These are phyloP conservation scores for Globisporangium spiculum DNA, from an alignment of 352 stramenopile species.

Conservation along the genomic window DNA sequence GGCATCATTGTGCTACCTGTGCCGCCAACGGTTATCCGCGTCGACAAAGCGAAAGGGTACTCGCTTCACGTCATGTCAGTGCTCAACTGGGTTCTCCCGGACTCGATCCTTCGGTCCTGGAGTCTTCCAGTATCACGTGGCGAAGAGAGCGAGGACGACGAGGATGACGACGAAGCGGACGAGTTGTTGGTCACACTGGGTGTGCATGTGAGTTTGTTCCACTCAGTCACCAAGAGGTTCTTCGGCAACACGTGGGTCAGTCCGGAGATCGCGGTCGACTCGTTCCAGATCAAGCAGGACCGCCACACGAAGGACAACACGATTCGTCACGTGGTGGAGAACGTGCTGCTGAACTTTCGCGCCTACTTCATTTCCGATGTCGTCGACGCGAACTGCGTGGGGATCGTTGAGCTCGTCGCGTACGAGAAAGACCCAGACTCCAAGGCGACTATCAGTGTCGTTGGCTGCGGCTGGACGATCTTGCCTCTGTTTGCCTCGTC, in stretches of 20 bases:
- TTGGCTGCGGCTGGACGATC: conserved; percentile 92
- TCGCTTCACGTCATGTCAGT: conserved; percentile 66
- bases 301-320: conserved; percentile 41
- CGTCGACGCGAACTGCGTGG: conserved; percentile 88
- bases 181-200: conserved; percentile 61
- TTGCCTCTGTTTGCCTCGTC: conserved; percentile 81
- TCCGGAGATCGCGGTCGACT: conserved; percentile 54
- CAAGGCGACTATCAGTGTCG: conserved; percentile 60
- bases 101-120: conserved; percentile 32
- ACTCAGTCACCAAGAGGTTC: conserved; percentile 80
- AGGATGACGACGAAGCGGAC: conserved; percentile 41
- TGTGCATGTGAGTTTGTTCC: conserved; percentile 89
- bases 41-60: conserved; percentile 61
- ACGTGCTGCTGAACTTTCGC: conserved; percentile 56
- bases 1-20: conserved; percentile 62
- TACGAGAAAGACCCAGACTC: conserved; percentile 83
- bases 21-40: conserved; percentile 41
- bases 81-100: conserved; percentile 63
- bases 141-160: conserved; percentile 25
- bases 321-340: conserved; percentile 51
- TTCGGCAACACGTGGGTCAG: conserved; percentile 92
- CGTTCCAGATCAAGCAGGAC: conserved; percentile 48
- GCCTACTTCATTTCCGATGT: conserved; percentile 86
- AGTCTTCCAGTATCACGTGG: conserved; percentile 1
- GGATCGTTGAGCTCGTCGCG: conserved; percentile 92